phyloP scores from a whole-genome alignment of 345 rosid genomes.

The Boechera divaricarpa region DNA sequence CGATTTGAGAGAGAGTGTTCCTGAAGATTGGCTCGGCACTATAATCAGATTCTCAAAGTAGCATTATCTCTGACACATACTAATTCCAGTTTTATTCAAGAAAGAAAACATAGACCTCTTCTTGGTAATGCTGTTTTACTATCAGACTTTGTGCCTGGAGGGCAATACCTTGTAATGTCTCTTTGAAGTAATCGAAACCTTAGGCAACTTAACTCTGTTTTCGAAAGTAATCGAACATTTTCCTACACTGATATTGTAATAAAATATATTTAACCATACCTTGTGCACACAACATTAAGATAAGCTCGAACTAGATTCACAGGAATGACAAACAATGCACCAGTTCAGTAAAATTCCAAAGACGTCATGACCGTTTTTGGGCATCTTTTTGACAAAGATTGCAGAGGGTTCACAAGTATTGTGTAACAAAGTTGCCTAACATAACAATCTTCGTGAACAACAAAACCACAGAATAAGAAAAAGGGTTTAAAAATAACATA shows the following conservation, averaged over 20 bases:
- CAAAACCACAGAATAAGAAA: neutral
- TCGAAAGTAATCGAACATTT: neutral
- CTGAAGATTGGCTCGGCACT: slow-evolving; percentile 84
- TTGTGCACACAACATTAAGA: neutral
- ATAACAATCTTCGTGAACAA: neutral
- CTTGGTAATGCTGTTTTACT: neutral
- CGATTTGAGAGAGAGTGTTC: slow-evolving; percentile 54
- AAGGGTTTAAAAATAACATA: slow-evolving; percentile 18
- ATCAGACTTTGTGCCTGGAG: neutral
- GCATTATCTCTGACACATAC: neutral
- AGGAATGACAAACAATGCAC: too few relatives aligned
- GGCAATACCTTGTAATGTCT: neutral
- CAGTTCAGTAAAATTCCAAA: too few relatives aligned
- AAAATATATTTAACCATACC: neutral
- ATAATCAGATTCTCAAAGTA: slow-evolving; percentile 48
- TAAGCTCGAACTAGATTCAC: too few relatives aligned
- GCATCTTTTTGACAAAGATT: too few relatives aligned
- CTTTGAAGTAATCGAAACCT: too few relatives aligned
- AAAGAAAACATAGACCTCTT: neutral
- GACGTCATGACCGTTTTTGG: too few relatives aligned
- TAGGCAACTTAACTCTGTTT: neutral
- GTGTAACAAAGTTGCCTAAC: too few relatives aligned
- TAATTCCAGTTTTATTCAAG: neutral
- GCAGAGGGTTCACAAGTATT: too few relatives aligned
- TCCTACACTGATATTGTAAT: neutral